Evolutionary conservation across 2,329 filamentous ascomycete species (phyloP), one percentile per base, ranked within the genome.

Genomic region (Alternaria arbusti): DNA sequence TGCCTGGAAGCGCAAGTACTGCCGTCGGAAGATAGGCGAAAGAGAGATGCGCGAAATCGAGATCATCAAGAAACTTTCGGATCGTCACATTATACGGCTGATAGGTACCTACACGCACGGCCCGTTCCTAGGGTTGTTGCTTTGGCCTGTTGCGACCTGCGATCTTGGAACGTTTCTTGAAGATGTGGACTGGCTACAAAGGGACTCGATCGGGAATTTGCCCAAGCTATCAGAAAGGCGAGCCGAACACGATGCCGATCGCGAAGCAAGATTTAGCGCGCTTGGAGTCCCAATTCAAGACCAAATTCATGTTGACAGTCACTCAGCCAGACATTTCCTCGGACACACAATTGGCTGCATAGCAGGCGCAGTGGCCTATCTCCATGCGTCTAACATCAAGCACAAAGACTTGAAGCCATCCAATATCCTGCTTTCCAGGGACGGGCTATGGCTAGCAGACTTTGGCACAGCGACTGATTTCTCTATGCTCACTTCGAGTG

Each of bases 351-450:
- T 51, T 1, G 20, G 17, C 4, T 22, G 26, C 3, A 36, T 51
- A n/a, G 13, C 8, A 7, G 7, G 26, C 2, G 49, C 17, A n/a
- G 8, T 51, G 4, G 20, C 17, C 1, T 36, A 36, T 0, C 8
- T 51, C 0, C 49, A 51, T 51, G 3, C 5, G 4, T n/a, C 49
- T 1, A 3, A n/a, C 15, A n/a, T 51, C 13, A 49, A 49, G 1
- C 45, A 49, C 0, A 49, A 49, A 17, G 45, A 26, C 1, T 12
- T 49, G 15, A 28, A 49, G 0, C 45, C 45, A 4, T 17, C 45
- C 0, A 25, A 47, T 1, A 25, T 47, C 8, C 0, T 44, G 1
- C 50, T 36, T 1, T 54, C 30, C 0, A 8, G 0, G 1, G 1
- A 54, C 2, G 50, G 20, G 0, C 3, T 40, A 8, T 54, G 30